A percentile compares a stretch with the other conserved stretches of the same genome.
Conservation (phyloP, 495 filamentous ascomycete species). For the Lepidopterella palustris region DNA sequence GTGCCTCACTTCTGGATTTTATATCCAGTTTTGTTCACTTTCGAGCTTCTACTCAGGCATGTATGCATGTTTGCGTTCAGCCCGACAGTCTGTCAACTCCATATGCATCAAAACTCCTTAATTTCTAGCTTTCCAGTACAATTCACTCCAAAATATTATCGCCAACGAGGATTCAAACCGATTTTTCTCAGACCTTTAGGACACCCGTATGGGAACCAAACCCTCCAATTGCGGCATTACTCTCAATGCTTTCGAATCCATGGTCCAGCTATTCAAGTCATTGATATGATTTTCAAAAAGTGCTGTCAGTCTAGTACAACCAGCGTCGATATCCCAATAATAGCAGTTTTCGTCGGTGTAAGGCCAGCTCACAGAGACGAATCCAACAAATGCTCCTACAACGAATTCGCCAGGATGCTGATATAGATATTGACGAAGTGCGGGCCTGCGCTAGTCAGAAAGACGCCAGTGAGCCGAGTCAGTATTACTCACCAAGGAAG, state of each 20-base stretch:
- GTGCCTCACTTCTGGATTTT: too few species aligned
- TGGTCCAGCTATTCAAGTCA: constrained; percentile 19
- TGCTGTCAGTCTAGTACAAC: constrained; percentile 19
- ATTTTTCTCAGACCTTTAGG: too few species aligned
- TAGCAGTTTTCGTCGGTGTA: constrained; percentile 22
- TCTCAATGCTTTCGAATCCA: constrained; percentile 21
- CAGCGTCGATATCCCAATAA: constrained; percentile 21
- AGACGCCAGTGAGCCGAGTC: background rate
- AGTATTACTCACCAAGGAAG: constrained; percentile 16
- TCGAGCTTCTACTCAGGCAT: too few species aligned
- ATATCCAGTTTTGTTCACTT: too few species aligned
- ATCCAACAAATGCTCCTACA: constrained; percentile 17
- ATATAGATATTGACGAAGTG: constrained; percentile 20
- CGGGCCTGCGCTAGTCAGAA: constrained; percentile 12
- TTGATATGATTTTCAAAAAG: constrained; percentile 16
- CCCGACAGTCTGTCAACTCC: too few species aligned
- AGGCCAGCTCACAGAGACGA: constrained; percentile 13
- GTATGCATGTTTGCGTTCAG: too few species aligned
- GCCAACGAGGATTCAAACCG: too few species aligned
- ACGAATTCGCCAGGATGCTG: constrained; percentile 18
- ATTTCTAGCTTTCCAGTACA: too few species aligned
- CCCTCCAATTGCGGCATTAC: constrained; percentile 21
- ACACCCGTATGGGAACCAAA: constrained; percentile 14
- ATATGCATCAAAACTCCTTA: too few species aligned
- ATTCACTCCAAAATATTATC: too few species aligned